These are phyloP conservation scores for Bonia amplexicaulis DNA, from an alignment of 176 grass and related monocot genomes.

Conservation along the genomic window DNA sequence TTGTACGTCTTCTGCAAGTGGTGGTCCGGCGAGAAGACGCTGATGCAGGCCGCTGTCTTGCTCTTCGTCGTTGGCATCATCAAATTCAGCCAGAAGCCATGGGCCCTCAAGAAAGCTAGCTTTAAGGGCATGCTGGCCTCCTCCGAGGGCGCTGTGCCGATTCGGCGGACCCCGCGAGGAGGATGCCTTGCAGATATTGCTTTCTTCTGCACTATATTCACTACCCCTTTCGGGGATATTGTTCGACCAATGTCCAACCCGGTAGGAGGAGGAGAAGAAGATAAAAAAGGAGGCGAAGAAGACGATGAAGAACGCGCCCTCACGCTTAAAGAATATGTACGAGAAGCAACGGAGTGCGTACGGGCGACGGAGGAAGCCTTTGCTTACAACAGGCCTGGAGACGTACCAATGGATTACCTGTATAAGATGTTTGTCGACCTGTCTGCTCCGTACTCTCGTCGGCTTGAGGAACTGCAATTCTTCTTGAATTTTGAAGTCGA, in stretches of 20 bases:
- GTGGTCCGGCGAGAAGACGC: background rate
- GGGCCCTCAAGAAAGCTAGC: background rate
- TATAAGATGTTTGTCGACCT: background rate
- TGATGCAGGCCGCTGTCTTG: background rate
- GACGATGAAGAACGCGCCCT: too few relatives aligned
- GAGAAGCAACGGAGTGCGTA: background rate
- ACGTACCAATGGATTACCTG: background rate
- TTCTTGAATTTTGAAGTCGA: background rate
- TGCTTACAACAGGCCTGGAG: too few relatives aligned
- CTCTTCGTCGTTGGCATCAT: background rate
- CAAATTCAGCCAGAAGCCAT: background rate
- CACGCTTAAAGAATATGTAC: background rate
- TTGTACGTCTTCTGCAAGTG: background rate
- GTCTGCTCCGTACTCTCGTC: background rate
- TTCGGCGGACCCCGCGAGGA: too few relatives aligned
- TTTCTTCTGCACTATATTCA: too few relatives aligned
- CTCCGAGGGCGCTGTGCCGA: too few relatives aligned
- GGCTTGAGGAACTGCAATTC: accelerated
- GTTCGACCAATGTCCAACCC: too few relatives aligned
- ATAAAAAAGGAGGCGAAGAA: too few relatives aligned
- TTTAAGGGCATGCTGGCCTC: too few relatives aligned
- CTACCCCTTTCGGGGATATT: too few relatives aligned
- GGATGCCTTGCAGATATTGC: too few relatives aligned
- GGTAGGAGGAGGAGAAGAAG: too few relatives aligned
- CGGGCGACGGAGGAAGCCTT: too few relatives aligned